Base-by-base conservation (phyloP, 179 eudicot species). In the Vitellaria paradoxa region DNA sequence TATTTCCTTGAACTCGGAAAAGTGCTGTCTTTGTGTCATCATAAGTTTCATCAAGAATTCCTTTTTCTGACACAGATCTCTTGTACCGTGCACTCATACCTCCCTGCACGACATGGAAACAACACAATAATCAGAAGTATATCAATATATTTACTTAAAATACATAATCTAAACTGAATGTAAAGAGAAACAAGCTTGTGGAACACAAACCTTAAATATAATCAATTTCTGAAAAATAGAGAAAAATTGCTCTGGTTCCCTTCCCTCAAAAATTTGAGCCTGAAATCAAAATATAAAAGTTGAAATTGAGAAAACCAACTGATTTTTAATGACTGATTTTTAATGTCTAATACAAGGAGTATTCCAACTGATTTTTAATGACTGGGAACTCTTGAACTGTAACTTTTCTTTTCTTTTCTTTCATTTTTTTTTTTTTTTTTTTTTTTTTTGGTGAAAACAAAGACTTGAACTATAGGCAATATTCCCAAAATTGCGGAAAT, bases 1-100 rank as follows among this genome's bases (percentile, higher is more conserved):
- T 66, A 46, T 85, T 78, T 78, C 91, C 91, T 79, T 89, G 93
- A 78, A 89, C 82, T 65, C 87, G 89, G 65, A 89, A 88, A 78
- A 89, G 86, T 45, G 88, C 89, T 1, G 84, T 84, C 64, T 84
- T 82, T 26, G 76, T 74, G 49, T 78, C 88, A 79, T 84, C 77
- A 79, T 83, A 83, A 76, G 85, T 83, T 49, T 83, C 85, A 81
- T 89, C 88, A 30, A 73, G 37, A 23, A 81, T 40, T 65, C 82
- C 86, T 55, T 86, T 83, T 53, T 89, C 89, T 59, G 82, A 76
- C 13, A 77, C 70, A 53, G 23, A 75, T 53, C 17, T 81, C 84
- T 71, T 89, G 84, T 88, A 89, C 62, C 84, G 65, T 77, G 70
- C 59, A 75, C 89, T 79, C 76, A 63, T 76, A n/a, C 93, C 91